Percentiles rank a stretch among this genome's conserved stretches.
Conservation (phyloP, 495 filamentous ascomycete genomes). For the Durotheca rogersii region DNA sequence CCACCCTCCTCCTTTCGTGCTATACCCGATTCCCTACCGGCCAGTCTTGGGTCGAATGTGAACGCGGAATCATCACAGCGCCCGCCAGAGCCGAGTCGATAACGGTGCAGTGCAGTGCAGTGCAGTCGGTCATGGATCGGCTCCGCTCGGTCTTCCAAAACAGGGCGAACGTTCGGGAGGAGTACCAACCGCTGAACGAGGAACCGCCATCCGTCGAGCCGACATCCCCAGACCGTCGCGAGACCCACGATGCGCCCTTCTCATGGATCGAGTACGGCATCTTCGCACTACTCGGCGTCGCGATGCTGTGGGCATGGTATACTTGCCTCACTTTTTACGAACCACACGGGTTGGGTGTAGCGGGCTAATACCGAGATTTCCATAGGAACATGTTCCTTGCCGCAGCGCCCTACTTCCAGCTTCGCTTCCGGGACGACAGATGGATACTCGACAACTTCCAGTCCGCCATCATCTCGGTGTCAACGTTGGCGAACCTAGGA, state of each 20-base stretch:
- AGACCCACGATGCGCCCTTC: slow-evolving; percentile 49
- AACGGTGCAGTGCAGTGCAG: slow-evolving; percentile 14
- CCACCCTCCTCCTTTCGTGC: too few species aligned
- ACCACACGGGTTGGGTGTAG: neutral
- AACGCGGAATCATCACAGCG: neutral
- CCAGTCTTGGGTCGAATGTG: slow-evolving; percentile 6
- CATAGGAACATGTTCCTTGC: slow-evolving; percentile 98
- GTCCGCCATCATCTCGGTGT: slow-evolving; percentile 81
- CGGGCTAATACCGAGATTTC: slow-evolving; percentile 25
- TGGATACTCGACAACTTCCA: slow-evolving; percentile 81
- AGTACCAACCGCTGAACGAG: slow-evolving; percentile 61
- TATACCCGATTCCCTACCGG: too few species aligned
- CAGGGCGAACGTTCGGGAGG: slow-evolving; percentile 44
- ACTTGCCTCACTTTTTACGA: slow-evolving; percentile 30
- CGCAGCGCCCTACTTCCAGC: slow-evolving; percentile 88
- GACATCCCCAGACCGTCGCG: slow-evolving; percentile 14
- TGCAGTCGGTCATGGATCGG: slow-evolving; percentile 53
- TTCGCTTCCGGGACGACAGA: slow-evolving; percentile 68
- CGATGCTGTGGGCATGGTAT: slow-evolving; percentile 98
- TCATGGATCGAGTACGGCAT: slow-evolving; percentile 80
- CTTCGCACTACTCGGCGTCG: slow-evolving; percentile 82
- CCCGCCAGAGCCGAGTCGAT: neutral
- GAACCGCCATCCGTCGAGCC: slow-evolving; percentile 37
- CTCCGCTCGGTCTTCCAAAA: slow-evolving; percentile 48
- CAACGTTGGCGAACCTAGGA: slow-evolving; percentile 74